phyloP scores from a whole-genome alignment of 495 filamentous ascomycete genomes.

The Trichoderma reesei region DNA sequence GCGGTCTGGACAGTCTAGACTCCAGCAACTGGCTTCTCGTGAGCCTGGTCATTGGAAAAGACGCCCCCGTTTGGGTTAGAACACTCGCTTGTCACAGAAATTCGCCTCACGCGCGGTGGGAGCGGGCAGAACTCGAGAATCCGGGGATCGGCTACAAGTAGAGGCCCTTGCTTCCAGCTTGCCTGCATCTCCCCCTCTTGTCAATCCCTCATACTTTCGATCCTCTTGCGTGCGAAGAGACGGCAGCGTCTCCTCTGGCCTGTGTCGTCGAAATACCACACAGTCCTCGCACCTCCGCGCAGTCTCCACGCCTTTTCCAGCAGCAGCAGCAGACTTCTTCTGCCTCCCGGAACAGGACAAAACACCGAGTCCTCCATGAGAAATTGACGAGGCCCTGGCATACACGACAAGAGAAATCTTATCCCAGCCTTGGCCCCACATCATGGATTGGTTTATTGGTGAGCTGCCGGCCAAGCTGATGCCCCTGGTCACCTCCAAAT shows the following conservation, averaged over 20 bases:
- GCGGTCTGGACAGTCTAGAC: background rate
- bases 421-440: background rate
- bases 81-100: background rate
- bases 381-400: background rate
- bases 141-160: background rate
- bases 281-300: background rate
- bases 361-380: background rate
- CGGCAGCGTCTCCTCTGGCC: background rate
- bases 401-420: background rate
- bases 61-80: background rate
- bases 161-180: background rate
- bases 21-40: background rate
- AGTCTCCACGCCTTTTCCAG: too few species aligned
- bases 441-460: constrained; percentile 4
- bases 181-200: background rate
- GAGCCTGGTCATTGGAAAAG: background rate
- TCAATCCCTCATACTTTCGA: too few species aligned
- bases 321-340: background rate
- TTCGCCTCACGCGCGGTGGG: constrained; percentile 1
- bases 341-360: background rate
- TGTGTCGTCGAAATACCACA: background rate
- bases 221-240: background rate
- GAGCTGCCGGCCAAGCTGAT: constrained; percentile 5
- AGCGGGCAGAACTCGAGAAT: background rate
- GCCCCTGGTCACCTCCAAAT: background rate